Evolutionary conservation across 116 monocot genomes (phyloP).

Genomic region (Posidonia oceanica): DNA sequence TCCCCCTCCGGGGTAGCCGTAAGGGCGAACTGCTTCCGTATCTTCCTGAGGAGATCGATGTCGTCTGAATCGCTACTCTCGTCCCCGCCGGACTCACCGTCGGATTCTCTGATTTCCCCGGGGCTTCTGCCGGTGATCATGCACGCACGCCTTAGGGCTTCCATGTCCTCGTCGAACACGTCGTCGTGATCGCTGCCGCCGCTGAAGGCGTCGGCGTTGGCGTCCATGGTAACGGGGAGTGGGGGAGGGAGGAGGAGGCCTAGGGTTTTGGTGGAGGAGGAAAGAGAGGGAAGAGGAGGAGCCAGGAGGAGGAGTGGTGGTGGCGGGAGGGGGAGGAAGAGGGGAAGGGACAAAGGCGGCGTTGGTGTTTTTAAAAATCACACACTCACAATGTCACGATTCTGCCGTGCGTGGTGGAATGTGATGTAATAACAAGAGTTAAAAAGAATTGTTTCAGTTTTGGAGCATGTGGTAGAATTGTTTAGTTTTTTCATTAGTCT

Average conservation of each 20-base stretch:
- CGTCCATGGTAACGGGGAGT: neutral
- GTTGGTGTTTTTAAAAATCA: neutral
- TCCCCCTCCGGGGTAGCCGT: neutral
- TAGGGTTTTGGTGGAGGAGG: neutral
- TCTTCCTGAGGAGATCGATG: constrained; percentile 26
- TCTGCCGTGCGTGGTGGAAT: too few relatives aligned
- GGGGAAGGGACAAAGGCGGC: neutral
- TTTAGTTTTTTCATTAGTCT: too few relatives aligned
- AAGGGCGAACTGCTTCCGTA: constrained; percentile 21
- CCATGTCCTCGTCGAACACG: constrained; percentile 29
- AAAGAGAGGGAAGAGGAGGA: neutral
- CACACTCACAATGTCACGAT: too few relatives aligned
- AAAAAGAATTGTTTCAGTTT: too few relatives aligned
- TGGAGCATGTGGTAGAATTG: too few relatives aligned
- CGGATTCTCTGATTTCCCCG: neutral
- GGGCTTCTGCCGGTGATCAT: constrained; percentile 15
- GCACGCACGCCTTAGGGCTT: constrained; percentile 26
- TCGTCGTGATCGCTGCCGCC: constrained; percentile 23
- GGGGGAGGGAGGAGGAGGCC: neutral
- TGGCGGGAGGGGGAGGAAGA: neutral
- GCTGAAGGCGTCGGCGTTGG: neutral
- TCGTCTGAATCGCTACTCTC: constrained; percentile 32
- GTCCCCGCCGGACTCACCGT: constrained; percentile 9
- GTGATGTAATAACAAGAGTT: too few relatives aligned
- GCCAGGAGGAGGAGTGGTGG: neutral